Conservation (phyloP, 306 rosid genomes). For the Betula pendula region DNA sequence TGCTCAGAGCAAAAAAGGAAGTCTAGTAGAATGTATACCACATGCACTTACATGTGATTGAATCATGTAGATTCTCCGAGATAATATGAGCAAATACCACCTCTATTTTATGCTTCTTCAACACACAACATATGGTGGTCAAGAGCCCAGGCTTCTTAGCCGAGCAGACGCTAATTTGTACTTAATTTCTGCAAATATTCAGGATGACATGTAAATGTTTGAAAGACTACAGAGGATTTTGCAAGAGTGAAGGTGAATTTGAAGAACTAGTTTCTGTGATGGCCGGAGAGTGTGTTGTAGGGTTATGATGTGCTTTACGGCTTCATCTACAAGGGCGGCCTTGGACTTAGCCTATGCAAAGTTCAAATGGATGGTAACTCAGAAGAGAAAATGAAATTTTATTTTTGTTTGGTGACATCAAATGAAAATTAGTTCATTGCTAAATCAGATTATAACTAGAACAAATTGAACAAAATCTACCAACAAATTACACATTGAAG, state of each 20-base stretch:
- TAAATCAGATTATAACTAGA: too few species aligned
- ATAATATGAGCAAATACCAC: slow-evolving; percentile 48
- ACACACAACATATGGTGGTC: slow-evolving; percentile 44
- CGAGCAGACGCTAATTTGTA: slow-evolving; percentile 56
- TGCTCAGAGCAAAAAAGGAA: neutral
- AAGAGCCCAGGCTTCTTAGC: slow-evolving; percentile 45
- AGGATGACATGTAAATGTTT: slow-evolving; percentile 53
- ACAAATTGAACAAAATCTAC: neutral
- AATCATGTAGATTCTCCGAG: slow-evolving; percentile 48
- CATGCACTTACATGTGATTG: slow-evolving; percentile 47
- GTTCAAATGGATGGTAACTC: slow-evolving; percentile 1
- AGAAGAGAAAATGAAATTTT: neutral
- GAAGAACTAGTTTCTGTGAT: slow-evolving; percentile 23
- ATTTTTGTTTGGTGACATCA: too few species aligned
- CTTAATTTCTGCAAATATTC: slow-evolving; percentile 49
- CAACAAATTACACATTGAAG: neutral
- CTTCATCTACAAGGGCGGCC: slow-evolving; percentile 61
- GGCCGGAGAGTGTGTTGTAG: slow-evolving; percentile 35
- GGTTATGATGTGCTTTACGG: slow-evolving; percentile 49
- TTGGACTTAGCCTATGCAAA: slow-evolving; percentile 47
- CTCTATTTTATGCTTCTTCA: slow-evolving; percentile 55
- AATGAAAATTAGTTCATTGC: too few species aligned
- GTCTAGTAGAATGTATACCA: too few species aligned
- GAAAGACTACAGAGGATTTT: slow-evolving; percentile 54
- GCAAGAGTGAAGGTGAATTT: slow-evolving; percentile 5